These are phyloP conservation scores for Lachancea kluyveri DNA, from an alignment of 805 yeast genomes.

Conservation along the genomic window DNA sequence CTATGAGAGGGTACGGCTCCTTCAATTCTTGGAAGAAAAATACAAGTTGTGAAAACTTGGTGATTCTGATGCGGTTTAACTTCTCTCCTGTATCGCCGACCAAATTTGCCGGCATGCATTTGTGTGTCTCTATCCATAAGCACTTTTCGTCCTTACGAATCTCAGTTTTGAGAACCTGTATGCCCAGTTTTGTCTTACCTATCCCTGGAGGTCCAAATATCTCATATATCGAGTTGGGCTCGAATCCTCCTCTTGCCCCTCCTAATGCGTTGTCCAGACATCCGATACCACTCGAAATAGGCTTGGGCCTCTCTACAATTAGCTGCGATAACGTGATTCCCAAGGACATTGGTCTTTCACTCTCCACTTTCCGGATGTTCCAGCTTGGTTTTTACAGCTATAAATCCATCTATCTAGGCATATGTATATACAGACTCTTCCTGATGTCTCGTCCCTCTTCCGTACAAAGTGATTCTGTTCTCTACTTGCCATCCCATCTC, in stretches of 20 bases:
- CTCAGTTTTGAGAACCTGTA: conserved; percentile 13
- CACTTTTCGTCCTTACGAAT: conserved; percentile 11
- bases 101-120: conserved; percentile 8
- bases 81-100: not conserved
- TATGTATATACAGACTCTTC: not conserved
- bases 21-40: conserved; percentile 19
- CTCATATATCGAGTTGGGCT: conserved; percentile 26
- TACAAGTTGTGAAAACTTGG: conserved; percentile 22
- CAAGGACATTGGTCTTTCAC: conserved; percentile 25
- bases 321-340: conserved; percentile 31
- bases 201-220: conserved; percentile 31
- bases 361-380: no score
- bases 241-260: conserved; percentile 26
- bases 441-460: no score
- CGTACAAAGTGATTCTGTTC: no score
- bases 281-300: conserved; percentile 20
- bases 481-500: no score
- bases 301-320: conserved; percentile 18
- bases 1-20: conserved; percentile 14
- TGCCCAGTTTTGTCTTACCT: conserved; percentile 25
- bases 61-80: conserved; percentile 11
- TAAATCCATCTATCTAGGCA: not conserved
- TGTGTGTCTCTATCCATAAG: conserved; percentile 28
- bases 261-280: conserved; percentile 19
- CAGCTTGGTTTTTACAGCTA: not conserved